Base-by-base conservation (phyloP, 2,329 filamentous ascomycete species). In the Colletotrichum camelliae region DNA sequence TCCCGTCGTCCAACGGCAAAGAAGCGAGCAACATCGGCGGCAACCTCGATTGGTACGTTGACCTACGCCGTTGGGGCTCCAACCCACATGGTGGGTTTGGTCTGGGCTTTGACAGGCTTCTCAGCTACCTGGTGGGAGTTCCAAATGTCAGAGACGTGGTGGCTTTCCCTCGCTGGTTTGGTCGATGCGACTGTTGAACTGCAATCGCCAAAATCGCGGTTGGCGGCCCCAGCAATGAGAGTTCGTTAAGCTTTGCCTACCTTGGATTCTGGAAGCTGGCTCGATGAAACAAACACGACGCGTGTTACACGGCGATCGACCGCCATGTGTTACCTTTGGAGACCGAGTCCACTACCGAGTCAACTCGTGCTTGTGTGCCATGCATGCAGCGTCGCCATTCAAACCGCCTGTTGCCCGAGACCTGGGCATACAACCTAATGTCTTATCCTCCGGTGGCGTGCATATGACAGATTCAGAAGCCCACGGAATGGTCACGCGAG, bases 41-140 rank as follows among this genome's bases (percentile, higher is more conserved):
- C 65, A 60, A 75, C 48, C 84, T 98, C 70, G 91, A 93, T 79
- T 98, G 96, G 96, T 98, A 98, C 82, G 88, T 95, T 29, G 96
- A 98, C 83, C 89, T 98, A 76, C 92, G 96, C 76, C 93, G 94
- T 79, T 98, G 95, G 91, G 96, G 96, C n/a, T 96, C 94, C 79
- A 95, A 95, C 72, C 95, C 95, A 43, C 96, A 98, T 81, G 96
- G 96, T 57, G 96, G 96, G 1, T 98, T 98, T 82, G 96, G 96
- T 4, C 84, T 98, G 72, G 96, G 96, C 10, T 97, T 98, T 82
- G 96, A 98, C 87, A 91, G 96, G 71, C 89, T 98, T 77, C 85
- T 98, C 79, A 93, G 94, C 81, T 98, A 98, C 85, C 88, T 98
- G 71, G 91, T 94, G 37, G 96, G 96, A 12, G 92, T 96, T 52